Conservation (phyloP, 2,329 filamentous ascomycete genomes). For the Botrytis byssoidea region DNA sequence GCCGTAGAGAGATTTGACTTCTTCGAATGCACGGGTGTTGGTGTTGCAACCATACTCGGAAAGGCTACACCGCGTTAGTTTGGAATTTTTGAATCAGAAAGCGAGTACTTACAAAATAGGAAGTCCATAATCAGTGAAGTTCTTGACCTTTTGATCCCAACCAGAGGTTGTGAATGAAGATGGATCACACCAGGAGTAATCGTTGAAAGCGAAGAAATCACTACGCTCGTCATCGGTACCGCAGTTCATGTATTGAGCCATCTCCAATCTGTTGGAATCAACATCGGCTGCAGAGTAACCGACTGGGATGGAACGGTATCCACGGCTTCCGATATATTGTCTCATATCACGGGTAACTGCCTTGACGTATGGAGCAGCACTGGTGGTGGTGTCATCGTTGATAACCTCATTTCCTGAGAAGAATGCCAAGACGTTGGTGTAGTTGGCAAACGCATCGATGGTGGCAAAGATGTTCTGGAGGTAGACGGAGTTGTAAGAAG, state of each 20-base stretch:
- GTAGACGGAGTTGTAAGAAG: constrained; percentile 68
- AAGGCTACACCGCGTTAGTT: constrained; percentile 43
- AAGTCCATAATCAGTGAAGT: constrained; percentile 65
- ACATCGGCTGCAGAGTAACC: constrained; percentile 66
- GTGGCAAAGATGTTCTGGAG: constrained; percentile 71
- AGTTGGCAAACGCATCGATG: constrained; percentile 64
- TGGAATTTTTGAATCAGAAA: background rate
- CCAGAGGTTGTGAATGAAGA: constrained; percentile 59
- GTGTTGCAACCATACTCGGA: constrained; percentile 91
- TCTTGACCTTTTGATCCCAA: constrained; percentile 68
- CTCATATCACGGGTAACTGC: constrained; percentile 58
- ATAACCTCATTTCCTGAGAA: constrained; percentile 61
- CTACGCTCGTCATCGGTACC: constrained; percentile 63
- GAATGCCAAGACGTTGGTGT: constrained; percentile 66
- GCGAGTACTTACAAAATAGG: constrained; percentile 48
- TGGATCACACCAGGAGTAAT: constrained; percentile 65
- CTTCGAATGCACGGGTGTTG: constrained; percentile 77
- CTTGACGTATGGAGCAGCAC: constrained; percentile 56
- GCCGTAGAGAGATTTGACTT: constrained; percentile 77
- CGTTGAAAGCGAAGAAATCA: constrained; percentile 67
- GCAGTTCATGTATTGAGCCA: constrained; percentile 73
- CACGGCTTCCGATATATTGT: constrained; percentile 49
- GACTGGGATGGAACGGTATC: constrained; percentile 52
- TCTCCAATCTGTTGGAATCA: constrained; percentile 64
- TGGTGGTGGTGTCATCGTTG: constrained; percentile 52